Evolutionary conservation across 2,329 filamentous ascomycete genomes (phyloP).

Genomic region (Aspergillus niger): DNA sequence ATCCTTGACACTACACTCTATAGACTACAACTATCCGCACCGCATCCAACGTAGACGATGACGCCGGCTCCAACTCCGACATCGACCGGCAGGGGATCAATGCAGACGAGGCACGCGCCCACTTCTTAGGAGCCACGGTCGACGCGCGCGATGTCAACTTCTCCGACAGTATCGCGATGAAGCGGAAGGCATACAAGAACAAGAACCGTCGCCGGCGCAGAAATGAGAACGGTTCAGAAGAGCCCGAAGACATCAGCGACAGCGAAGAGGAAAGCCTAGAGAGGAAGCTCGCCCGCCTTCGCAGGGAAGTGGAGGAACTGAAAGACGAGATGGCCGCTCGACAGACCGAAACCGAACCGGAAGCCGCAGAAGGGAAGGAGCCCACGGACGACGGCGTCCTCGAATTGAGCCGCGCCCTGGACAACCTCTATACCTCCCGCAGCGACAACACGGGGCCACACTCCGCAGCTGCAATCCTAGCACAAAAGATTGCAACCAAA

Average conservation of each 20-base stretch:
- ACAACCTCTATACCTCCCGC: slow-evolving; percentile 58
- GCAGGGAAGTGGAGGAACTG: slow-evolving; percentile 77
- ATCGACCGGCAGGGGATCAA: slow-evolving; percentile 78
- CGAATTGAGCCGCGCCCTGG: slow-evolving; percentile 71
- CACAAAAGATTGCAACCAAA: slow-evolving; percentile 35
- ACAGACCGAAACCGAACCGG: slow-evolving; percentile 56
- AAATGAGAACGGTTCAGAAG: slow-evolving; percentile 52
- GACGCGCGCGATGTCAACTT: slow-evolving; percentile 82
- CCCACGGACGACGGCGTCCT: slow-evolving; percentile 59
- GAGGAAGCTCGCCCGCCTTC: slow-evolving; percentile 76
- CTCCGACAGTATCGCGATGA: slow-evolving; percentile 81
- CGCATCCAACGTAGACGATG: slow-evolving; percentile 59
- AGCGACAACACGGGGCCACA: slow-evolving; percentile 23
- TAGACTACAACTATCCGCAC: slow-evolving; percentile 59
- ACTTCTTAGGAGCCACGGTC: slow-evolving; percentile 74
- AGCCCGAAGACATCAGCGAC: slow-evolving; percentile 74
- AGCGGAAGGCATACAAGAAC: slow-evolving; percentile 80
- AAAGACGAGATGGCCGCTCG: slow-evolving; percentile 53
- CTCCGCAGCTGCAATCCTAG: slow-evolving; percentile 39
- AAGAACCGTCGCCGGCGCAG: slow-evolving; percentile 65
- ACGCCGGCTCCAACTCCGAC: slow-evolving; percentile 53
- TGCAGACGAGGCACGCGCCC: slow-evolving; percentile 74
- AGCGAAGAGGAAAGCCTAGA: slow-evolving; percentile 77
- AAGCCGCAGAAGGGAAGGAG: slow-evolving; percentile 48
- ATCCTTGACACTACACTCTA: not conserved